Conservation (phyloP, 352 stramenopile genomes). For the Globisporangium splendens region DNA sequence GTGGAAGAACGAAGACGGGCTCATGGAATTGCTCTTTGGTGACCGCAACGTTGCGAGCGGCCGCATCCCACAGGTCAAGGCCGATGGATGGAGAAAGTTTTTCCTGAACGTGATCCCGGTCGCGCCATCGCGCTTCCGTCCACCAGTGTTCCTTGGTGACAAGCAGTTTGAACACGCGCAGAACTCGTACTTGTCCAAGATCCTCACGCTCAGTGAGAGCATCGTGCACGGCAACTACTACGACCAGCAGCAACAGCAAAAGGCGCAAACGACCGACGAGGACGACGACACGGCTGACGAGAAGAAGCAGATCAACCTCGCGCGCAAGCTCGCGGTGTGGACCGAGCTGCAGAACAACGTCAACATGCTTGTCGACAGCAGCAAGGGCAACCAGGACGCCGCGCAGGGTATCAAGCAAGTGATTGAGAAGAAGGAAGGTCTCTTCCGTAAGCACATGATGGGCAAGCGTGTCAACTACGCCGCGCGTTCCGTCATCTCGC, state of each 20-base stretch:
- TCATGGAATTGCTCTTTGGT: conserved; percentile 94
- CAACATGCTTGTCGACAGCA: conserved; percentile 82
- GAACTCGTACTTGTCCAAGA: conserved; percentile 94
- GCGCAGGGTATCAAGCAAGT: conserved; percentile 95
- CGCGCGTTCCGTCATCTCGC: conserved; percentile 98
- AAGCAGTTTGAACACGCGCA: conserved; percentile 97
- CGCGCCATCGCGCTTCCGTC: conserved; percentile 97
- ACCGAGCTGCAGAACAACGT: conserved; percentile 96
- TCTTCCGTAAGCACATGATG: conserved; percentile 98
- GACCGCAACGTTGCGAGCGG: conserved; percentile 70
- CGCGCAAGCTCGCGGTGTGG: conserved; percentile 93
- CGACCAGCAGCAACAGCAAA: conserved; percentile 43
- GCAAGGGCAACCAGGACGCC: conserved; percentile 71
- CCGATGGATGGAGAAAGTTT: conserved; percentile 91
- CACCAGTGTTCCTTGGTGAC: conserved; percentile 94
- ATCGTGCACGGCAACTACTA: conserved; percentile 82
- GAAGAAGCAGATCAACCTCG: conserved; percentile 73
- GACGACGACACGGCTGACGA: conserved; percentile 44
- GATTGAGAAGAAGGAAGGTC: conserved; percentile 99
- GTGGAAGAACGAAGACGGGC: conserved; percentile 90
- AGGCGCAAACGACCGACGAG: conserved; percentile 37
- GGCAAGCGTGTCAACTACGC: conserved; percentile 99
- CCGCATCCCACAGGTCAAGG: conserved; percentile 21
- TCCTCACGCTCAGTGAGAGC: conserved; percentile 90
- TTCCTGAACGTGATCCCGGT: conserved; percentile 97